Base-by-base conservation (phyloP, 306 rosid species). In the Datisca glomerata region DNA sequence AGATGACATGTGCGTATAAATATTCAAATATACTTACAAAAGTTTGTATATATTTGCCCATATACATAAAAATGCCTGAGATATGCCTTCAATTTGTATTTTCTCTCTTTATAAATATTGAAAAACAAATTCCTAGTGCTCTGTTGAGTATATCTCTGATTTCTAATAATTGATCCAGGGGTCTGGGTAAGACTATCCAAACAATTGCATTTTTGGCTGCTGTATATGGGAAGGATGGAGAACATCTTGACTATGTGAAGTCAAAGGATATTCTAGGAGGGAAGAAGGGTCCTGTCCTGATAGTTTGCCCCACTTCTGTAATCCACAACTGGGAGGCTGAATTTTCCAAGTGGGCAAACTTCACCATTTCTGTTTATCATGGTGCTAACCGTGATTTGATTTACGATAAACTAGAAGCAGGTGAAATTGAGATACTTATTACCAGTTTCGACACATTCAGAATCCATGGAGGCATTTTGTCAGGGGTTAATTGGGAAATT, bases 131-230 rank as follows among this genome's bases (percentile, higher is more conserved):
- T n/a, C n/a, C n/a, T n/a, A n/a, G n/a, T n/a, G n/a, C n/a, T n/a
- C n/a, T n/a, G n/a, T n/a, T n/a, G n/a, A n/a, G n/a, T n/a, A n/a
- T n/a, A n/a, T n/a, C n/a, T n/a, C n/a, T n/a, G n/a, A n/a, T n/a
- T n/a, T 21, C 64, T 42, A 49, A 14, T 24, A 19, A 27, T 60
- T 63, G 49, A 59, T 67, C 73, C 66, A 87, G 96, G 96, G 96
- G 94, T 40, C 83, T 87, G 51, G 96, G 96, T 18, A 87, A 87
- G 67, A 87, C 96, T 45, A 82, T 82, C 64, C 96, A 87, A 54
- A 62, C 93, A 32, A 87, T 87, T 76, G 93, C 96, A 43, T 82
- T 82, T 62, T 78, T 87, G 56, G 82, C 94, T 69, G 94, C 94
- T 28, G 65, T 87, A 23, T 87, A 57, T 59, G 82, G 64, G 42